Base-by-base conservation (phyloP, 257 asterid species). In the Lycium barbarum region DNA sequence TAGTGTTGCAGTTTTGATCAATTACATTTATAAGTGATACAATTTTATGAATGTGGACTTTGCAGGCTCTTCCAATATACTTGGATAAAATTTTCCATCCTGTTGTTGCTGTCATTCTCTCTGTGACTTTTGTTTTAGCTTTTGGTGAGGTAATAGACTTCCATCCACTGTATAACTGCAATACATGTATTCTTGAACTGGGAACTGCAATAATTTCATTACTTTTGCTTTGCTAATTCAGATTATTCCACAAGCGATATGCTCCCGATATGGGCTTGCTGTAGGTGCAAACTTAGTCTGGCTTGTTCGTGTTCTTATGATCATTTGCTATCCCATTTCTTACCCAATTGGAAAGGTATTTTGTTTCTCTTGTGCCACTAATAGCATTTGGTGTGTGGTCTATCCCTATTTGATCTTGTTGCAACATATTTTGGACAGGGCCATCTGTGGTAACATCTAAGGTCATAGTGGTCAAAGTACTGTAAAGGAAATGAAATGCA, bases 191-290 rank as follows among this genome's bases (percentile, higher is more conserved):
- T 87, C 38, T 53, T 59, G 80, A 70, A 76, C 45, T 76, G 40
- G 45, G 22, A 73, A 76, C 62, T 51, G 45, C 0, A 1, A 76
- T 8, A 53, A 76, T 51, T 15, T 40, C 86, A 14, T 80, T 79
- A 35, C 58, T 63, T 84, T 86, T 80, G 65, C 83, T 83, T 66
- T 79, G 82, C 61, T 87, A 85, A 73, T 83, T 47, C 81, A 97
- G 99, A 88, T 97, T 45, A 97, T 97, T 86, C 98, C 99, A 9
- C 99, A 97, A 91, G 96, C 99, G 11, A 92, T 93, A 84, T 95
- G 98, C 92, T 88, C 98, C 72, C 89, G 93, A 84, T 92, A 97
- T 84, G 99, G 99, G 88, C 91, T 97, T 84, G 96, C 99, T n/a
- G 98, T 97, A 74, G 99, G 99, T 61, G 99, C 98, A 22, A 95